phyloP scores from a whole-genome alignment of 805 yeast species.

The Candida qinlingensis region DNA sequence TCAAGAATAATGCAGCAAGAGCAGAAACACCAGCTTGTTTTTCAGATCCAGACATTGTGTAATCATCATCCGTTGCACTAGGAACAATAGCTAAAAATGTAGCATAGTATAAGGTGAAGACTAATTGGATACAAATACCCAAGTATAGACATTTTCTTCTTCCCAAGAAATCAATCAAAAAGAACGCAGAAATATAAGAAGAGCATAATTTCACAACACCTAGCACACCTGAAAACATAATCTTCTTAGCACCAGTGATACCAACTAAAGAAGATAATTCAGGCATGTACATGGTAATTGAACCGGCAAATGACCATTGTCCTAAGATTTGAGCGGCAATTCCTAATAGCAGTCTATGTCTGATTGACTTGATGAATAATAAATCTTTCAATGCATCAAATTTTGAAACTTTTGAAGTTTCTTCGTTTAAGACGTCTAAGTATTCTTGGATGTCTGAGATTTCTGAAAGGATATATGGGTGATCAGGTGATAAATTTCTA shows the following conservation, averaged over 20 bases:
- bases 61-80: slow-evolving; percentile 31
- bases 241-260: slow-evolving; percentile 33
- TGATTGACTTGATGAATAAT: slow-evolving; percentile 32
- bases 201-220: slow-evolving; percentile 48
- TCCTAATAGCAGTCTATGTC: slow-evolving; percentile 42
- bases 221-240: slow-evolving; percentile 45
- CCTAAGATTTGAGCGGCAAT: slow-evolving; percentile 40
- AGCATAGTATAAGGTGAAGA: slow-evolving; percentile 41
- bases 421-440: slow-evolving; percentile 22
- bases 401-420: slow-evolving; percentile 26
- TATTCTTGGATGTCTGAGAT: slow-evolving; percentile 44
- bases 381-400: slow-evolving; percentile 30
- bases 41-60: slow-evolving; percentile 28
- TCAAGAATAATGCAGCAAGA: slow-evolving; percentile 42
- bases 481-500: slow-evolving; percentile 40
- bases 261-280: slow-evolving; percentile 46
- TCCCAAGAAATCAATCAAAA: slow-evolving; percentile 49
- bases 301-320: slow-evolving; percentile 58
- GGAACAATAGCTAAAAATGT: slow-evolving; percentile 42
- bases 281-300: slow-evolving; percentile 53
- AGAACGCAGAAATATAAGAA: slow-evolving; percentile 47
- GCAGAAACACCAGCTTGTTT: slow-evolving; percentile 41
- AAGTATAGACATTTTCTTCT: slow-evolving; percentile 43
- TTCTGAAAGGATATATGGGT: slow-evolving; percentile 46
- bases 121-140: slow-evolving; percentile 42